phyloP scores from a whole-genome alignment of 2,329 filamentous ascomycete species.

The Sordariomycetes sp. region DNA sequence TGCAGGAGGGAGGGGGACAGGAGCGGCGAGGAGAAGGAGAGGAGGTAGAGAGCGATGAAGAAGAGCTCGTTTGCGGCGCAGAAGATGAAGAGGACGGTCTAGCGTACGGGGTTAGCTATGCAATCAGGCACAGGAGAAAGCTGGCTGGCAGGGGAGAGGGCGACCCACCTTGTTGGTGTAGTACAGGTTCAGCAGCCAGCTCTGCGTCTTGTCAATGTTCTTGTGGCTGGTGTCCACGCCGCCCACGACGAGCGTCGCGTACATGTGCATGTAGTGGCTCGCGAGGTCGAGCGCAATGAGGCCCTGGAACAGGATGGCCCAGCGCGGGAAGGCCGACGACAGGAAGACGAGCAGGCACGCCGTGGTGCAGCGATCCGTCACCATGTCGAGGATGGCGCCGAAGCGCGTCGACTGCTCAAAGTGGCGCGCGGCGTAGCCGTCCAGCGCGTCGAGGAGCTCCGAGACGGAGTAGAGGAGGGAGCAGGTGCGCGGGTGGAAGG shows the following conservation, averaged over 20 bases:
- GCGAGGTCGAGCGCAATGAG: constrained; percentile 87
- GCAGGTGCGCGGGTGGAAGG: constrained; percentile 91
- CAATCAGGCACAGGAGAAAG: not conserved
- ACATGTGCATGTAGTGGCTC: constrained; percentile 99
- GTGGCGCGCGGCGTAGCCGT: constrained; percentile 72
- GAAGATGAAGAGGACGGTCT: constrained; percentile 84
- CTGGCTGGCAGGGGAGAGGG: not conserved
- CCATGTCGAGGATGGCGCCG: constrained; percentile 96
- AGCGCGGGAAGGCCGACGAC: constrained; percentile 85
- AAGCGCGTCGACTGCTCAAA: constrained; percentile 90
- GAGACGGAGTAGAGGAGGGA: constrained; percentile 85
- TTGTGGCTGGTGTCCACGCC: constrained; percentile 77
- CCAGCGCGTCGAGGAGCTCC: constrained; percentile 87
- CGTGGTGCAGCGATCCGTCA: constrained; percentile 95
- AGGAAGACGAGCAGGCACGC: constrained; percentile 90
- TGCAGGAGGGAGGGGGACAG: constrained; percentile 74
- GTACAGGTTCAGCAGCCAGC: constrained; percentile 85
- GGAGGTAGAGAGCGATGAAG: constrained; percentile 95
- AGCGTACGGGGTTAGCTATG: constrained; percentile 2
- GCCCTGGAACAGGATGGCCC: constrained; percentile 87
- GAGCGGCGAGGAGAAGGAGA: constrained; percentile 87
- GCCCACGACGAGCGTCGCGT: constrained; percentile 80
- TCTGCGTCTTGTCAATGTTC: constrained; percentile 77
- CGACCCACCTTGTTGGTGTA: constrained; percentile 83
- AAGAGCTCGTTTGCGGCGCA: constrained; percentile 90